Conservation (phyloP, 139 green algal genomes). For the Micractinium conductrix region DNA sequence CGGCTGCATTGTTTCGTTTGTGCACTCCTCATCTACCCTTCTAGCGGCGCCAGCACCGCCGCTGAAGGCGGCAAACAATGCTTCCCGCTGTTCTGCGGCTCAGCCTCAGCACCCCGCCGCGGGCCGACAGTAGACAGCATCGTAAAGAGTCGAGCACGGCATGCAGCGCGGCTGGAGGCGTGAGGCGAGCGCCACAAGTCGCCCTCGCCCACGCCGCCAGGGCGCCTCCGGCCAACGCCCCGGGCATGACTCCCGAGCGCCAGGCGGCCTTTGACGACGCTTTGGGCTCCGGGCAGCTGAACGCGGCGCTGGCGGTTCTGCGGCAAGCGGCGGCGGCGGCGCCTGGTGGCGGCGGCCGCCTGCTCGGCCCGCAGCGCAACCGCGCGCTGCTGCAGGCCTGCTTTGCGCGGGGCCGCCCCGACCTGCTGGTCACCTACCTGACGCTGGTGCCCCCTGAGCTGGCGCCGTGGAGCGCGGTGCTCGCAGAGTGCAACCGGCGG, state of each 20-base stretch:
- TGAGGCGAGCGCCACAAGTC: too few relatives aligned
- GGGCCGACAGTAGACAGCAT: too few relatives aligned
- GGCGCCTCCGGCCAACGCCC: too few relatives aligned
- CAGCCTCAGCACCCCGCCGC: background rate
- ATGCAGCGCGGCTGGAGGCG: too few relatives aligned
- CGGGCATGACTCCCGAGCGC: background rate
- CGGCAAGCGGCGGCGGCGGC: background rate
- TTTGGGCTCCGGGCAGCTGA: background rate
- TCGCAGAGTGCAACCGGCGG: slow-evolving; percentile 15
- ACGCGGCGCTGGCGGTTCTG: slow-evolving; percentile 1
- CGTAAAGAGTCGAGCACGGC: too few relatives aligned
- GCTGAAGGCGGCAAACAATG: background rate
- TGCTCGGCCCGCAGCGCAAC: slow-evolving; percentile 16
- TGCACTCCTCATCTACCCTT: too few relatives aligned
- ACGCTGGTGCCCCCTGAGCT: background rate
- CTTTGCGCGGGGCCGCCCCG: slow-evolving; percentile 9
- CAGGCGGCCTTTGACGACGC: background rate
- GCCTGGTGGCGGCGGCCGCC: background rate
- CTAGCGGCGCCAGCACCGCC: background rate
- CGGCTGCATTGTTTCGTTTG: too few relatives aligned
- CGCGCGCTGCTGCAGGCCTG: slow-evolving; percentile 13
- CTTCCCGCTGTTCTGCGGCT: background rate
- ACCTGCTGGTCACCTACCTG: slow-evolving; percentile 8
- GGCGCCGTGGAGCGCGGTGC: background rate
- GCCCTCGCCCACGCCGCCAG: too few relatives aligned